Evolutionary conservation across 176 grass and related monocot genomes (phyloP), one percentile per base, ranked within the genome.

Genomic region (Musa itinerans): DNA sequence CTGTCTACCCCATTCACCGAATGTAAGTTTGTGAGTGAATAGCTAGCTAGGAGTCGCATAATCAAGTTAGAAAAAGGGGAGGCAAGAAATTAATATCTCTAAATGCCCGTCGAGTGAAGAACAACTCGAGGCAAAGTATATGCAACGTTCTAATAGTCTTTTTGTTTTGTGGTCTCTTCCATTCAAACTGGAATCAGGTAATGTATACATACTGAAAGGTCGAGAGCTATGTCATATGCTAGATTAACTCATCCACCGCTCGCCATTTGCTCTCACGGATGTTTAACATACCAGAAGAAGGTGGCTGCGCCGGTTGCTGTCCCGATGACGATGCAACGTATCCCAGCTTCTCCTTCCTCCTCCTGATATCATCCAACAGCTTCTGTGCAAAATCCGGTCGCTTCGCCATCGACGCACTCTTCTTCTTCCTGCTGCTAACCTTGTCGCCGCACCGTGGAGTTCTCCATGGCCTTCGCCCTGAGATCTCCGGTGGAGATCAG

Each of bases 351-450:
- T 99, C 85, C 79, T 92, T 88, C 69, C 95, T 84, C 0, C 76
- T 68, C 71, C 91, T 85, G 76, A 99, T 87, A 84, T 99, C 95
- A 63, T 78, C 85, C 65, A 99, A 77, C 80, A 99, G 69, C 74
- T 99, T 99, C 84, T 99, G 91, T 5, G 95, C 68, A 52, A 99
- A 99, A 80, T 99, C 95, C 2, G 95, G 87, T 78, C 82, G 21
- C 57, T 63, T 73, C 55, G 69, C 78, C 78, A 80, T 80, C 15
- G 8, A 34, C 11, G 16, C 29, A 52, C 64, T 56, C 53, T 50
- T 24, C 19, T 11, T 34, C 10, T 34, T 34, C 3, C 4, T 43
- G 0, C 29, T 43, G 34, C 19, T 57, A 19, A 8, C 6, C n/a
- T 13, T 16, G 63, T 55, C 8, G 62, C 23, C 1, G 19, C 50